A percentile compares a stretch with the other conserved stretches of the same genome.
Conservation (phyloP, 176 grass and related monocot genomes). For the maize (Zea mays) region DNA sequence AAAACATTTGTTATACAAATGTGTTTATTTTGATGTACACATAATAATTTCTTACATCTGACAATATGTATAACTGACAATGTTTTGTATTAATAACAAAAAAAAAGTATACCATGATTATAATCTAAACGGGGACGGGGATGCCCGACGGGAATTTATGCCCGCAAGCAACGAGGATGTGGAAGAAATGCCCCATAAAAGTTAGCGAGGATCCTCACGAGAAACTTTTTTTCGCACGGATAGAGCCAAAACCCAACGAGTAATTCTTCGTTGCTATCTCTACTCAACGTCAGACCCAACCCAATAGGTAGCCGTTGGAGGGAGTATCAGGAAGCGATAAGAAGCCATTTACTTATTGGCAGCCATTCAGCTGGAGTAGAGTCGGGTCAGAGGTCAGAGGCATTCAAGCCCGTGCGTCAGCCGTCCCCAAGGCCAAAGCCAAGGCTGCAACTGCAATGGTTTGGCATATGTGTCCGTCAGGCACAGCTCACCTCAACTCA, state of each 20-base stretch:
- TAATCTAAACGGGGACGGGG: too few species aligned
- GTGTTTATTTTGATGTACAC: too few species aligned
- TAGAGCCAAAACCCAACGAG: too few species aligned
- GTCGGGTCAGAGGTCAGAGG: slow-evolving; percentile 11
- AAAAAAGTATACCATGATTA: too few species aligned
- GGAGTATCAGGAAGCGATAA: slow-evolving; percentile 8
- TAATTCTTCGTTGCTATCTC: background rate
- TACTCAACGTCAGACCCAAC: background rate
- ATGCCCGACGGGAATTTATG: too few species aligned
- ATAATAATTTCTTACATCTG: too few species aligned
- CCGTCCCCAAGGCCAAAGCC: background rate
- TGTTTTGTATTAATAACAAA: too few species aligned
- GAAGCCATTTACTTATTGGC: slow-evolving; percentile 24
- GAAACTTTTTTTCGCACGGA: background rate
- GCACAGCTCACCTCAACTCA: background rate
- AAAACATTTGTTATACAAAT: too few species aligned
- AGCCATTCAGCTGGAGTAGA: background rate
- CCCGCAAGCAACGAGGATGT: too few species aligned
- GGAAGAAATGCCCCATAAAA: too few species aligned
- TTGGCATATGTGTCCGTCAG: background rate
- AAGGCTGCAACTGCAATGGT: background rate
- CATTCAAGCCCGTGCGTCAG: slow-evolving; percentile 42
- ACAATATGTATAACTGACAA: too few species aligned
- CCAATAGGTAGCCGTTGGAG: slow-evolving; percentile 32
- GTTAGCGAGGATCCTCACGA: too few species aligned